Evolutionary conservation across 495 filamentous ascomycete species (phyloP).

Genomic region (Podospora pseudopauciseta): DNA sequence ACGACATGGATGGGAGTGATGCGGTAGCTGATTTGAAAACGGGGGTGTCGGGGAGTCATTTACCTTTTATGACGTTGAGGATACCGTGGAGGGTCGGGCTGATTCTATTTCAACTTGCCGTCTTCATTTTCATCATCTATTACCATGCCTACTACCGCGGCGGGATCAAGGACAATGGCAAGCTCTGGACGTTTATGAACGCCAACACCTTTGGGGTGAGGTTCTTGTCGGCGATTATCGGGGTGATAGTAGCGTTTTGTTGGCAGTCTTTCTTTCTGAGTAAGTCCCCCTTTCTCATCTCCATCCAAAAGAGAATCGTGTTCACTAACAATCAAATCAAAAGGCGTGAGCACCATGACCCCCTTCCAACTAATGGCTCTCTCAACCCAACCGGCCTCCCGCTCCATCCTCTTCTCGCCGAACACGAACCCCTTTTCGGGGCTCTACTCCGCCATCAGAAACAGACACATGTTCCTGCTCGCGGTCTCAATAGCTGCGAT

Average conservation of each 20-base stretch:
- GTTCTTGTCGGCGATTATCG: constrained; percentile 34
- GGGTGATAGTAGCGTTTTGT: constrained; percentile 33
- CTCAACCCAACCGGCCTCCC: constrained; percentile 19
- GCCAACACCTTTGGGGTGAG: constrained; percentile 35
- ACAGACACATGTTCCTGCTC: constrained; percentile 26
- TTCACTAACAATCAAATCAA: neutral
- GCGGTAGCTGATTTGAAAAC: neutral
- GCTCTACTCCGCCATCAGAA: constrained; percentile 25
- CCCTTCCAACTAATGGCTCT: constrained; percentile 29
- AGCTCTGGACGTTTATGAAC: constrained; percentile 32
- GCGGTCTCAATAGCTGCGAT: constrained; percentile 26
- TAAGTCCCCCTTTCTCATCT: constrained; percentile 9
- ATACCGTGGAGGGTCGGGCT: constrained; percentile 29
- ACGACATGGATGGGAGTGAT: constrained; percentile 14
- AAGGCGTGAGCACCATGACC: constrained; percentile 33
- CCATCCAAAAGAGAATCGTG: neutral
- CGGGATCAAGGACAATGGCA: constrained; percentile 23
- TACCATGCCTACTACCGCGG: constrained; percentile 33
- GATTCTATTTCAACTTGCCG: constrained; percentile 26
- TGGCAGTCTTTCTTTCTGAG: constrained; percentile 36
- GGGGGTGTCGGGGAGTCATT: constrained; percentile 3
- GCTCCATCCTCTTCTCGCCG: constrained; percentile 29
- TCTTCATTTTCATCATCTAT: constrained; percentile 33
- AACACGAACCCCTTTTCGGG: constrained; percentile 36
- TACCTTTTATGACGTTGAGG: constrained; percentile 32